Evolutionary conservation across 2,329 filamentous ascomycete genomes (phyloP).

Genomic region (Elsinoe australis): DNA sequence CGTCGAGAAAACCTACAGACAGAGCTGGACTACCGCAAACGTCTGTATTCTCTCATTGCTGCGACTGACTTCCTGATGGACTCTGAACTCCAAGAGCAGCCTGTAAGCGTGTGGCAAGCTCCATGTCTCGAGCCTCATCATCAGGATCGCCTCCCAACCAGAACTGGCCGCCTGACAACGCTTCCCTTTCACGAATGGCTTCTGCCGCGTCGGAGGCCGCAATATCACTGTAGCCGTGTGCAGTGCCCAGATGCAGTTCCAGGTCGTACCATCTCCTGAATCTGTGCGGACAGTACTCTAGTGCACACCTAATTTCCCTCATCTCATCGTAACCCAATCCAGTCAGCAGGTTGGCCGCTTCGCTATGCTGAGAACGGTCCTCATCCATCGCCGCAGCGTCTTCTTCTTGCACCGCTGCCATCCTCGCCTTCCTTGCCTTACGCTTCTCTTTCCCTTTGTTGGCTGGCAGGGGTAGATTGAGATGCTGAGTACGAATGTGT

Average conservation of each 20-base stretch:
- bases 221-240: conserved; percentile 34
- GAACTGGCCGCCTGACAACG: conserved; percentile 37
- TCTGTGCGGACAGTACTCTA: conserved; percentile 43
- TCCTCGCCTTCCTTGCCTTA: conserved; percentile 32
- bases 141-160: conserved; percentile 36
- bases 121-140: conserved; percentile 30
- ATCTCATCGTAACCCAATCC: conserved; percentile 49
- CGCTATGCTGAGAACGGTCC: conserved; percentile 15
- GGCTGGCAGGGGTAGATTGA: conserved; percentile 45
- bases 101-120: conserved; percentile 25
- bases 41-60: not conserved
- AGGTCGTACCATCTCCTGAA: conserved; percentile 54
- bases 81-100: conserved; percentile 17
- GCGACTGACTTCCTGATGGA: not conserved
- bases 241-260: conserved; percentile 46
- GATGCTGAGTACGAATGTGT: conserved; percentile 74
- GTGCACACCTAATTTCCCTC: conserved; percentile 46
- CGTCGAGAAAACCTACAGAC: not conserved
- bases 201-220: conserved; percentile 32
- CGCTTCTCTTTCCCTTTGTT: conserved; percentile 33
- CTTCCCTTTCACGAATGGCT: conserved; percentile 31
- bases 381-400: conserved; percentile 12
- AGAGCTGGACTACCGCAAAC: too few relatives aligned
- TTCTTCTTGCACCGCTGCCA: conserved; percentile 31
- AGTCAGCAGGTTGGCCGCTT: conserved; percentile 38